A percentile compares a stretch with the other conserved stretches of the same genome.
Evolutionary conservation across 2,329 filamentous ascomycete genomes (phyloP).

Genomic region (Macrophomina tecta): DNA sequence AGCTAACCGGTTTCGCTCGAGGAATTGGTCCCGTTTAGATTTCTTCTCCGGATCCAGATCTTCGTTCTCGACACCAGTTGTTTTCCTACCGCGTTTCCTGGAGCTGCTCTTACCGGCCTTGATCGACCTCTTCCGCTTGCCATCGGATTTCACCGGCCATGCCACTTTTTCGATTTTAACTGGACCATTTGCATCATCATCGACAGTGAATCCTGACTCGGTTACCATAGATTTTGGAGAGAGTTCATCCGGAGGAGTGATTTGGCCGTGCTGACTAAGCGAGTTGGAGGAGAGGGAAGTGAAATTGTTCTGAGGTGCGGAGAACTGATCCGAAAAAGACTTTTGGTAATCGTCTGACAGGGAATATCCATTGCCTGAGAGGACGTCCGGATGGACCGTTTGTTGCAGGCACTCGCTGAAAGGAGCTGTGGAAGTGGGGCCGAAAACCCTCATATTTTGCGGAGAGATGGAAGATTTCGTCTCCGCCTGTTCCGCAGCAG

Average conservation of each 20-base stretch:
- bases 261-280: constrained; percentile 37
- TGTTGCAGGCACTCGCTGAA: constrained; percentile 5
- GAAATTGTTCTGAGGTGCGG: not conserved
- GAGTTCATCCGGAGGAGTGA: constrained; percentile 45
- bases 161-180: not conserved
- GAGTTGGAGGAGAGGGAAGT: not conserved
- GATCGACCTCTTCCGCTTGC: constrained; percentile 14
- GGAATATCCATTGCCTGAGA: not conserved
- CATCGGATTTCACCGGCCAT: not conserved
- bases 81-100: constrained; percentile 21
- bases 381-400: constrained; percentile 4
- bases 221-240: constrained; percentile 33
- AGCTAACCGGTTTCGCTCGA: constrained; percentile 74
- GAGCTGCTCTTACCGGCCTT: not conserved
- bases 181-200: not conserved
- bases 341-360: not conserved
- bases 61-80: not conserved
- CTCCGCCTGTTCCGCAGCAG: not conserved
- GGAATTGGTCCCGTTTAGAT: constrained; percentile 32
- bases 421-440: not conserved
- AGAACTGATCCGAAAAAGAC: not conserved
- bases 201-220: not conserved
- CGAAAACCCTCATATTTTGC: not conserved
- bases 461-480: constrained; percentile 13
- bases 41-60: constrained; percentile 12